Percentiles rank a stretch among this genome's conserved stretches.
These are phyloP conservation scores for Barnettozyma californica DNA, from an alignment of 805 yeast species.

Conservation along the genomic window DNA sequence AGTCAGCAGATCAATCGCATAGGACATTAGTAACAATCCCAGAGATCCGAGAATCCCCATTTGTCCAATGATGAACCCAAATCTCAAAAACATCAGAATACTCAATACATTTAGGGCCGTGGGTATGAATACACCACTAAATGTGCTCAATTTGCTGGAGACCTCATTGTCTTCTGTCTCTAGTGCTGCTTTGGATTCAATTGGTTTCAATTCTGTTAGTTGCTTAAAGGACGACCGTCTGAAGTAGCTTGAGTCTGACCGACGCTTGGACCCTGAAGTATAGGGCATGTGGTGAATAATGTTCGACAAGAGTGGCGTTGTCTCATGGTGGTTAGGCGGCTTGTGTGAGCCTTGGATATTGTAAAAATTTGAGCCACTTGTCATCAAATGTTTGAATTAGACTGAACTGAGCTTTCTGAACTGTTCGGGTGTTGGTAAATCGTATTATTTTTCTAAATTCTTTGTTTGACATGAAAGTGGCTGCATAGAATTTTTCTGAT, in stretches of 20 bases:
- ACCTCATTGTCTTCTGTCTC: conserved; percentile 22
- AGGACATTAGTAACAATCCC: conserved; percentile 62
- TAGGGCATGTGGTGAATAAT: conserved; percentile 4
- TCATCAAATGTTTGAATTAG: conserved; percentile 1
- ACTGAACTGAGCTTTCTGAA: background rate
- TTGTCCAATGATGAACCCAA: conserved; percentile 93
- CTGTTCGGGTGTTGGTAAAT: background rate
- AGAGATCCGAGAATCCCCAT: conserved; percentile 83
- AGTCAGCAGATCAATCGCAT: conserved; percentile 76
- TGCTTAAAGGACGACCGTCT: conserved; percentile 17
- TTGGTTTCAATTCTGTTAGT: background rate
- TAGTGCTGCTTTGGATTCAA: conserved; percentile 18
- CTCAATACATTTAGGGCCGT: conserved; percentile 90
- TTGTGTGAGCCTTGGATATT: conserved; percentile 30
- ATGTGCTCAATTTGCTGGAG: conserved; percentile 65
- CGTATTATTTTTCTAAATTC: background rate
- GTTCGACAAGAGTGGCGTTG: conserved; percentile 21
- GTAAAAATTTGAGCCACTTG: conserved; percentile 24
- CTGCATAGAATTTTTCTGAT: background rate
- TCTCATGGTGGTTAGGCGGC: conserved; percentile 23
- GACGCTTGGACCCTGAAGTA: conserved; percentile 2
- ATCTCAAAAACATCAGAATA: conserved; percentile 89
- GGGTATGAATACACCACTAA: conserved; percentile 89
- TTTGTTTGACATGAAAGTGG: background rate
- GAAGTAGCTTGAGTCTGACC: conserved; percentile 21